These are phyloP conservation scores for Logfia minima DNA, from an alignment of 129 eudicot species.

Conservation along the genomic window DNA sequence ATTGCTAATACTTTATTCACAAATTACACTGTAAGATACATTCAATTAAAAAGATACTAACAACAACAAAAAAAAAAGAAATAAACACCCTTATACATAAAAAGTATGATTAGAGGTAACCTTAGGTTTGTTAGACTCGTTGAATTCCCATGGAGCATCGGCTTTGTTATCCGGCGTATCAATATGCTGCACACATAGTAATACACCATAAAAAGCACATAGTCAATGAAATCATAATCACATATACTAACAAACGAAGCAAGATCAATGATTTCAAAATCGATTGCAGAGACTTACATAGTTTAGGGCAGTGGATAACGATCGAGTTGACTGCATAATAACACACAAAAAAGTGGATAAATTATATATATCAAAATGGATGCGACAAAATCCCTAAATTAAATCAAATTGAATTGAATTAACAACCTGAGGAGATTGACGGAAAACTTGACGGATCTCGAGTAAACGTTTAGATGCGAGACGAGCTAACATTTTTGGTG, in stretches of 20 bases:
- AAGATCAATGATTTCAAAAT: not conserved
- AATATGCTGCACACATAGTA: slow-evolving; percentile 51
- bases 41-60: not conserved
- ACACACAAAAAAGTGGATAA: not conserved
- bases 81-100: too few species aligned
- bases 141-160: slow-evolving; percentile 82
- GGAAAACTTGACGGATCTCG: slow-evolving; percentile 89
- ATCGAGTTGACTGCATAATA: slow-evolving; percentile 59
- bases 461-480: slow-evolving; percentile 71
- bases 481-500: slow-evolving; percentile 61
- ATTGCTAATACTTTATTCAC: not conserved
- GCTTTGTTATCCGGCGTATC: slow-evolving; percentile 92
- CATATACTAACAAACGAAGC: not conserved
- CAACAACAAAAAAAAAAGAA: too few species aligned
- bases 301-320: slow-evolving; percentile 88
- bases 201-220: slow-evolving; percentile 8
- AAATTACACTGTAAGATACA: not conserved
- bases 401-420: not conserved
- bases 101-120: slow-evolving; percentile 24
- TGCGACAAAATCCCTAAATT: not conserved
- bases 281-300: slow-evolving; percentile 58
- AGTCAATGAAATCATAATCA: slow-evolving; percentile 18
- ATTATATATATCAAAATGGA: slow-evolving; percentile 14
- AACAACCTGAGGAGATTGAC: slow-evolving; percentile 61
- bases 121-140: slow-evolving; percentile 61